Percentiles rank a stretch among this genome's conserved stretches.
These are phyloP conservation scores for Ligustrum vulgare DNA, from an alignment of 257 asterid species.

Conservation along the genomic window DNA sequence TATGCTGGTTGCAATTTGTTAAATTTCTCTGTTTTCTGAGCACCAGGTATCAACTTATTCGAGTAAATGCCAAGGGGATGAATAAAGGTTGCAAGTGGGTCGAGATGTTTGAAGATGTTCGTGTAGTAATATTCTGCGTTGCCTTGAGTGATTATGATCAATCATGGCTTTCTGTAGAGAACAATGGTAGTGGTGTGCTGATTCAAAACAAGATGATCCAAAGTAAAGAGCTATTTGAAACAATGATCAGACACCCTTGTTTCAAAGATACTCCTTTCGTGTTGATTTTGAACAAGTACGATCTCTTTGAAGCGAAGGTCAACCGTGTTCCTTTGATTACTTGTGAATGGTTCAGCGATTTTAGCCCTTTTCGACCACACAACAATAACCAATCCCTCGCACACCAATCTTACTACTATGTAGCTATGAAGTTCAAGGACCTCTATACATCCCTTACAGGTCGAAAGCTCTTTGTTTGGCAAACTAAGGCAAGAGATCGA, in stretches of 20 bases:
- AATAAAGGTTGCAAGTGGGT: slow-evolving; percentile 91
- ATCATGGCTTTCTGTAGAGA: slow-evolving; percentile 47
- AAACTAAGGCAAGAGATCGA: slow-evolving; percentile 76
- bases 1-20: neutral
- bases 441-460: slow-evolving; percentile 65
- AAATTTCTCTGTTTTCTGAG: slow-evolving; percentile 3
- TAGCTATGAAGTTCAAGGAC: slow-evolving; percentile 94
- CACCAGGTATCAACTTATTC: slow-evolving; percentile 79
- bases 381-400: slow-evolving; percentile 73
- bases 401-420: slow-evolving; percentile 80
- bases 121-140: slow-evolving; percentile 70
- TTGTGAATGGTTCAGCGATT: slow-evolving; percentile 85
- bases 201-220: slow-evolving; percentile 87
- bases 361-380: slow-evolving; percentile 68
- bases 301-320: slow-evolving; percentile 78
- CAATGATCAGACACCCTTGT: slow-evolving; percentile 69
- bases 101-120: slow-evolving; percentile 95
- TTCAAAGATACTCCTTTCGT: slow-evolving; percentile 83
- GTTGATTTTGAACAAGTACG: slow-evolving; percentile 79
- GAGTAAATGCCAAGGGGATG: slow-evolving; percentile 86
- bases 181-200: slow-evolving; percentile 31
- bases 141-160: slow-evolving; percentile 87
- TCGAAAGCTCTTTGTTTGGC: slow-evolving; percentile 84
- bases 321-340: slow-evolving; percentile 55
- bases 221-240: slow-evolving; percentile 67